phyloP scores from a whole-genome alignment of 2,329 filamentous ascomycete species.

The Fusarium annulatum region DNA sequence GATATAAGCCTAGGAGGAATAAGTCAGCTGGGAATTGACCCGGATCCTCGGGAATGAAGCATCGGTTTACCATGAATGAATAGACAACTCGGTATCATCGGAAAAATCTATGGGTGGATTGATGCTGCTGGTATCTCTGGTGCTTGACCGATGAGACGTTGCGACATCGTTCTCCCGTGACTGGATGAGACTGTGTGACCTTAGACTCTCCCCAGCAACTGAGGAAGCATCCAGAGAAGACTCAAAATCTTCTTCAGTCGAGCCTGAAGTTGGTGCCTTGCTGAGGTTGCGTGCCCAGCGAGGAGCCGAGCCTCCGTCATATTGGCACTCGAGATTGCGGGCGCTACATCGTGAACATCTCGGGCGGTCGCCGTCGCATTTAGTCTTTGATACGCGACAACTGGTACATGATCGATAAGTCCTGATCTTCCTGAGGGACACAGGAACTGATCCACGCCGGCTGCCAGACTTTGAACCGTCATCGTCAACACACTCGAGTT shows the following conservation, averaged over 20 bases:
- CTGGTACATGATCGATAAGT: conserved; percentile 55
- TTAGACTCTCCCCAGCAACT: conserved; percentile 28
- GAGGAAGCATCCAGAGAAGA: conserved; percentile 36
- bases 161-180: conserved; percentile 40
- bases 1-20: conserved; percentile 48
- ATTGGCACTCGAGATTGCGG: conserved; percentile 52
- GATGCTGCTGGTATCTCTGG: conserved; percentile 35
- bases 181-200: conserved; percentile 41
- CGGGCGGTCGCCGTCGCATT: conserved; percentile 56
- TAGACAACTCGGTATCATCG: conserved; percentile 44
- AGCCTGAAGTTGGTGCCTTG: conserved; percentile 39
- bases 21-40: conserved; percentile 2
- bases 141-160: conserved; percentile 35
- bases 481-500: conserved; percentile 55
- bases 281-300: conserved; percentile 52
- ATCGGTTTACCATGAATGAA: conserved; percentile 40
- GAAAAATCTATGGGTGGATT: conserved; percentile 40
- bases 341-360: conserved; percentile 51
- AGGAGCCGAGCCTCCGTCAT: conserved; percentile 53
- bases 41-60: neutral
- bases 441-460: conserved; percentile 41
- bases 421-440: conserved; percentile 53
- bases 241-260: conserved; percentile 38
- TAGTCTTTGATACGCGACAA: conserved; percentile 56
- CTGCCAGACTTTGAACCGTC: conserved; percentile 45